phyloP scores from a whole-genome alignment of 768 basidiomycete genomes.

The Roridomyces roridus region DNA sequence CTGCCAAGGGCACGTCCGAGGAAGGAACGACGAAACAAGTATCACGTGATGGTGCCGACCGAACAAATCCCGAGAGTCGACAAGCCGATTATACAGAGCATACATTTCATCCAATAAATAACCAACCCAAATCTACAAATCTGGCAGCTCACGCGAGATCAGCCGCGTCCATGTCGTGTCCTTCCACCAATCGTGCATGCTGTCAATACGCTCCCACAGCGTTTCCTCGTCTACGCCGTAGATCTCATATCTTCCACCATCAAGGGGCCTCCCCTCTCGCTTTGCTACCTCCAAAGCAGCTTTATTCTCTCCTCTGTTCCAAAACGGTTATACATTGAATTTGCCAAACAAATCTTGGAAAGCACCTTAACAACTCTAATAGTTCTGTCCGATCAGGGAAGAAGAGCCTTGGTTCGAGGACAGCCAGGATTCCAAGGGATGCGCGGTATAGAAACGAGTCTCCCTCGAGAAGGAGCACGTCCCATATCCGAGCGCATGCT shows the following conservation, averaged over 20 bases:
- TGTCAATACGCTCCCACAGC: conserved; percentile 81
- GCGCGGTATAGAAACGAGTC: conserved; percentile 90
- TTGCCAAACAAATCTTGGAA: conserved; percentile 10
- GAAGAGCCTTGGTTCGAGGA: conserved; percentile 86
- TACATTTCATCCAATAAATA: not conserved
- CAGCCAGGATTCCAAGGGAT: conserved; percentile 80
- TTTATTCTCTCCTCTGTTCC: conserved; percentile 75
- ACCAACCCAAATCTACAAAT: conserved; percentile 46
- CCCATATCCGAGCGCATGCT: conserved; percentile 88
- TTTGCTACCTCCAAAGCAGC: conserved; percentile 84
- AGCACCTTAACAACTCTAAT: conserved; percentile 77
- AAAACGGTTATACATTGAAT: conserved; percentile 9
- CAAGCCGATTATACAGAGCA: not conserved
- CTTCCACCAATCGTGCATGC: conserved; percentile 92
- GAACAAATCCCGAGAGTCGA: too few relatives aligned
- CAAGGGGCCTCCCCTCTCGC: conserved; percentile 65
- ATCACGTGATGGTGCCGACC: too few relatives aligned
- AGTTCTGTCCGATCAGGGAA: conserved; percentile 86
- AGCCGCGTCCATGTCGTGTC: conserved; percentile 88
- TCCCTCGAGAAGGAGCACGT: conserved; percentile 85
- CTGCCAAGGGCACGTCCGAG: conserved; percentile 42
- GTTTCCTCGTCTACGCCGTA: conserved; percentile 87
- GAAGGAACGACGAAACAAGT: conserved; percentile 70
- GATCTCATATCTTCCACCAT: conserved; percentile 84
- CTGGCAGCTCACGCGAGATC: conserved; percentile 86